Base-by-base conservation (phyloP, 129 eudicot genomes). In the Chrysanthemum seticuspe region DNA sequence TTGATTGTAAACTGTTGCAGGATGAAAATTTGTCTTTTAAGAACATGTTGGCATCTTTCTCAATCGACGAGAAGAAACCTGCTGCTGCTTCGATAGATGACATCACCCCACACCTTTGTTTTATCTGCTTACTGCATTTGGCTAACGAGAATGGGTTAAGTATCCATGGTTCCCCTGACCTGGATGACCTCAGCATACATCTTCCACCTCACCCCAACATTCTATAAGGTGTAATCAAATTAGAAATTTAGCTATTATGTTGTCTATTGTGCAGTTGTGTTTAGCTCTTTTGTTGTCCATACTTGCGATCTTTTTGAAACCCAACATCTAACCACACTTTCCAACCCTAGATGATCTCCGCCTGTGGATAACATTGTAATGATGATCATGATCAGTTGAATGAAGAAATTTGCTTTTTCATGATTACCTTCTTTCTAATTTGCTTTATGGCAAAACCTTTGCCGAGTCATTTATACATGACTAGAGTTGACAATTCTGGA, bases 141-240 rank as follows among this genome's bases (percentile, higher is more conserved):
- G 96, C 96, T 4, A 90, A 90, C 14, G 96, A 90, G 75, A 93
- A 87, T 10, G 94, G 91, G 15, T 68, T 90, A 79, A 65, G 64
- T 59, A 87, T 90, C 36, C 66, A 76, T 23, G 93, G 94, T 53
- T 71, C 74, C 68, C 68, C 84, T 15, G 57, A 52, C 74, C 53
- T 85, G 84, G 91, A 87, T 73, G 96, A 90, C 70, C 79, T 90
- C 21, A 87, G 65, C 29, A 81, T 90, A 60, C 79, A 67, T 53
- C 74, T 89, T 31, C 82, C 86, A 49, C 59, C 58, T 44, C 34
- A 50, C 15, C 55, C 61, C 2, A 51, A 65, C 73, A 54, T 10
- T 16, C 55, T 54, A 34, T 36, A 57, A 64, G 50, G 53, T 34
- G 25, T 5, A n/a, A 5, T 61, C 25, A 45, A 1, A 15, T 36